Evolutionary conservation across 371 early-diverging fungal genomes (phyloP).

Genomic region (Actinomucor elegans): DNA sequence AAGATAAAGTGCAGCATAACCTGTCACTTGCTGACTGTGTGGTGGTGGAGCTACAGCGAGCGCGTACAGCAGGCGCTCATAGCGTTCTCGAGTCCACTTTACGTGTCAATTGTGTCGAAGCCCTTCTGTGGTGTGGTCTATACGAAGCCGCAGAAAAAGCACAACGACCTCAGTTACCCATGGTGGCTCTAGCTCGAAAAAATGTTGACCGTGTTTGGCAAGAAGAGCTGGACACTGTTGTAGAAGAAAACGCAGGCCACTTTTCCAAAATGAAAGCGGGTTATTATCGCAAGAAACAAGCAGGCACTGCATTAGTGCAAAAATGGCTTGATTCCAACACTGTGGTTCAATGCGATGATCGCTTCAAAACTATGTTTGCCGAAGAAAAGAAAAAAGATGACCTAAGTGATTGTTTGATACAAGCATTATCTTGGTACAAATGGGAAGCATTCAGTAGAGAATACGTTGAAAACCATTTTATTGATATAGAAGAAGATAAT

Average conservation of each 20-base stretch:
- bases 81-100: slow-evolving; percentile 48
- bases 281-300: slow-evolving; percentile 28
- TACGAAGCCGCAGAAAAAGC: slow-evolving; percentile 12
- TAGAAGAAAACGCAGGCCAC: background rate
- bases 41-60: slow-evolving; percentile 54
- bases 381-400: slow-evolving; percentile 70
- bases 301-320: slow-evolving; percentile 33
- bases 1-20: slow-evolving; percentile 1
- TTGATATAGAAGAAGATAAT: slow-evolving; percentile 2
- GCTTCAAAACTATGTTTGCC: slow-evolving; percentile 39
- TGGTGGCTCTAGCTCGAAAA: slow-evolving; percentile 20
- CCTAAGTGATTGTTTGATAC: slow-evolving; percentile 69
- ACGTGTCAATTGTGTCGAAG: slow-evolving; percentile 55
- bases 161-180: background rate
- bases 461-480: slow-evolving; percentile 5
- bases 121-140: slow-evolving; percentile 47
- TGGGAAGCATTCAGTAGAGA: slow-evolving; percentile 47
- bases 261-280: background rate
- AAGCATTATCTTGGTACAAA: slow-evolving; percentile 66
- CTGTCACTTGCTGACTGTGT: slow-evolving; percentile 19
- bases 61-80: slow-evolving; percentile 33
- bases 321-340: slow-evolving; percentile 33
- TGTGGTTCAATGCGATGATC: slow-evolving; percentile 17
- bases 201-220: slow-evolving; percentile 27
- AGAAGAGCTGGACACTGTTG: slow-evolving; percentile 5